phyloP scores from a whole-genome alignment of 2,329 filamentous ascomycete species.

The Tolypocladium cylindrosporum region DNA sequence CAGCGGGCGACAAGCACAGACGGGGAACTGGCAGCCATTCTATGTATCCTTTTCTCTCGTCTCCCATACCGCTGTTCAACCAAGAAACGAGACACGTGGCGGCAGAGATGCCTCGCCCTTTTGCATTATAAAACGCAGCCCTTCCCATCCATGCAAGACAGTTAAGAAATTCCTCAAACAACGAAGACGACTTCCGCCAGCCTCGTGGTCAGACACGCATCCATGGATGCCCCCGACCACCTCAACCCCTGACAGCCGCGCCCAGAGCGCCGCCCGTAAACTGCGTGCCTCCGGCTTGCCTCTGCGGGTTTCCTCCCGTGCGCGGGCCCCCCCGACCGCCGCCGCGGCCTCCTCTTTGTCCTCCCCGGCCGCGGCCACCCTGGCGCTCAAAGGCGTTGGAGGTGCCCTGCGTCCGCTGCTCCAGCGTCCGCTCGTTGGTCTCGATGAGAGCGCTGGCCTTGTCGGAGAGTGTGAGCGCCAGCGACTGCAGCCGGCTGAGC shows the following conservation, averaged over 20 bases:
- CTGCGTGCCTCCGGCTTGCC: constrained; percentile 64
- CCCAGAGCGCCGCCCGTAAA: constrained; percentile 76
- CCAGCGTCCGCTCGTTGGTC: constrained; percentile 91
- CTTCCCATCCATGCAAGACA: constrained; percentile 1
- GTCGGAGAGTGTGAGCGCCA: constrained; percentile 88
- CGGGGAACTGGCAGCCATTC: background rate
- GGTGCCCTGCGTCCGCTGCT: constrained; percentile 93
- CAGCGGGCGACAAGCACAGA: background rate
- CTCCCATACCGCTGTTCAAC: background rate
- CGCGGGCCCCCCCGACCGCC: constrained; percentile 52
- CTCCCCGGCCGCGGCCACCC: constrained; percentile 66
- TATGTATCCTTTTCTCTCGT: background rate
- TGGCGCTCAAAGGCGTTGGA: constrained; percentile 92
- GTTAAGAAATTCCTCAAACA: background rate
- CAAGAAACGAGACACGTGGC: background rate
- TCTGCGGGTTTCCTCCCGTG: constrained; percentile 47
- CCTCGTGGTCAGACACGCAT: background rate
- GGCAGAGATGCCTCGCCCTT: background rate
- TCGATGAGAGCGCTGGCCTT: constrained; percentile 96
- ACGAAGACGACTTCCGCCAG: constrained; percentile 7
- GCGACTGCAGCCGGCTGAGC: constrained; percentile 87
- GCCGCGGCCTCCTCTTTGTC: constrained; percentile 50
- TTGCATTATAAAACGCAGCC: background rate
- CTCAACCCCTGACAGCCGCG: constrained; percentile 51
- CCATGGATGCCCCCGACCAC: constrained; percentile 1